These are phyloP conservation scores for Cercospora citrullina DNA, from an alignment of 2,329 filamentous ascomycete genomes.

Conservation along the genomic window DNA sequence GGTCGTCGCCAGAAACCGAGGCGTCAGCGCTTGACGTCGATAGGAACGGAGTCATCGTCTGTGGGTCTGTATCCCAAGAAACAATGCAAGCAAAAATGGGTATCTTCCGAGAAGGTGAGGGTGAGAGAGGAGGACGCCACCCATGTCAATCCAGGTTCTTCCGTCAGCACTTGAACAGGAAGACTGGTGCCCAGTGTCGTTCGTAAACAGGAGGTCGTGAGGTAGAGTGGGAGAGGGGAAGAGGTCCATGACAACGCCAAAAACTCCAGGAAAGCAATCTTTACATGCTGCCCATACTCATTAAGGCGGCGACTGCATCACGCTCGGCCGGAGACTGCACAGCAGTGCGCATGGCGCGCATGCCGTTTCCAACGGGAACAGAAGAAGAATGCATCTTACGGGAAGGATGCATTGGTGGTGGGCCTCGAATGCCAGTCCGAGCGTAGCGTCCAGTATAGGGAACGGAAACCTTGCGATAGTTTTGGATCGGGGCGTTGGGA, in stretches of 20 bases:
- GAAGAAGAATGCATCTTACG: conserved; percentile 28
- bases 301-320: conserved; percentile 76
- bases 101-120: conserved; percentile 22
- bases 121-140: conserved; percentile 32
- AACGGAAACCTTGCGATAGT: conserved; percentile 36
- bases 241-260: conserved; percentile 16
- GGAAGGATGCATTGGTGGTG: conserved; percentile 22
- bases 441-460: conserved; percentile 33
- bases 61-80: conserved; percentile 21
- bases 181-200: conserved; percentile 41
- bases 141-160: conserved; percentile 43
- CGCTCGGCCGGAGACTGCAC: conserved; percentile 67
- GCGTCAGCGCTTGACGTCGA: conserved; percentile 40
- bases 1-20: conserved; percentile 34
- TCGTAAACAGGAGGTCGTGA: conserved; percentile 28
- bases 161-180: conserved; percentile 41
- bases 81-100: conserved; percentile 20
- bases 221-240: conserved; percentile 12
- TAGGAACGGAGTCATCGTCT: conserved; percentile 12
- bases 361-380: conserved; percentile 24
- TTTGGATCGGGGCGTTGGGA: conserved; percentile 31
- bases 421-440: conserved; percentile 30
- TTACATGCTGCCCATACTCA: conserved; percentile 72
- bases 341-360: conserved; percentile 8
- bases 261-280: conserved; percentile 22